A percentile compares a stretch with the other conserved stretches of the same genome.
Conservation (phyloP, 352 stramenopile genomes). For the Phytophthora vignae region DNA sequence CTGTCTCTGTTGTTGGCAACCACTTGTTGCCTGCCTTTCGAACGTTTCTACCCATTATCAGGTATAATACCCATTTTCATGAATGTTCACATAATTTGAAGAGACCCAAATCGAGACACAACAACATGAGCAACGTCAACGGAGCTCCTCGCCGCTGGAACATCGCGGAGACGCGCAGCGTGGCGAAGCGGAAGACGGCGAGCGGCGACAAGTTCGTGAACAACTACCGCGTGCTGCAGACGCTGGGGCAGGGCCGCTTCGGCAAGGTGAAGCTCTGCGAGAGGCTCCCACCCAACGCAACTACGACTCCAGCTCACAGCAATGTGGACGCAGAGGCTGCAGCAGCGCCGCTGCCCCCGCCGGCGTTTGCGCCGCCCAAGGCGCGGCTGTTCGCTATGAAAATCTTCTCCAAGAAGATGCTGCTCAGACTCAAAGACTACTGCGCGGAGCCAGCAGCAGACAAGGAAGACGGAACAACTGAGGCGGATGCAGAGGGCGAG, state of each 20-base stretch:
- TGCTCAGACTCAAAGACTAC: constrained; percentile 87
- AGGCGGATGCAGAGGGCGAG: neutral
- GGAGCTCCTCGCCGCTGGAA: constrained; percentile 51
- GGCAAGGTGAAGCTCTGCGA: constrained; percentile 89
- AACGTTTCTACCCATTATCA: too few relatives aligned
- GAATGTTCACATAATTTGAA: too few relatives aligned
- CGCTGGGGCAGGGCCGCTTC: constrained; percentile 80
- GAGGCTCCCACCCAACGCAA: constrained; percentile 42
- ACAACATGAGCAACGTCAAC: neutral
- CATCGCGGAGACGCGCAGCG: constrained; percentile 70
- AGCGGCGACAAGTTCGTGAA: constrained; percentile 75
- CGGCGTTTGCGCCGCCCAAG: constrained; percentile 34
- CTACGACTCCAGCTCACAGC: neutral
- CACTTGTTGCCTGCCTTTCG: too few relatives aligned
- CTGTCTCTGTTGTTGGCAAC: too few relatives aligned
- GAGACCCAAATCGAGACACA: too few relatives aligned
- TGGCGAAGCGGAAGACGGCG: constrained; percentile 57
- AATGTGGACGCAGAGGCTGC: constrained; percentile 6
- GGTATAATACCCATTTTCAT: too few relatives aligned
- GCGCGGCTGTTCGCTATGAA: constrained; percentile 80
- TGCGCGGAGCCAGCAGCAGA: constrained; percentile 33
- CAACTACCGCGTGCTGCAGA: constrained; percentile 81
- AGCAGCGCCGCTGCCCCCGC: constrained; percentile 9
- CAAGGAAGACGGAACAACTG: constrained; percentile 1
- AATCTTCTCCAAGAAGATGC: constrained; percentile 83